These are phyloP conservation scores for Cyberlindnera japonica DNA, from an alignment of 805 yeast genomes.

Conservation along the genomic window DNA sequence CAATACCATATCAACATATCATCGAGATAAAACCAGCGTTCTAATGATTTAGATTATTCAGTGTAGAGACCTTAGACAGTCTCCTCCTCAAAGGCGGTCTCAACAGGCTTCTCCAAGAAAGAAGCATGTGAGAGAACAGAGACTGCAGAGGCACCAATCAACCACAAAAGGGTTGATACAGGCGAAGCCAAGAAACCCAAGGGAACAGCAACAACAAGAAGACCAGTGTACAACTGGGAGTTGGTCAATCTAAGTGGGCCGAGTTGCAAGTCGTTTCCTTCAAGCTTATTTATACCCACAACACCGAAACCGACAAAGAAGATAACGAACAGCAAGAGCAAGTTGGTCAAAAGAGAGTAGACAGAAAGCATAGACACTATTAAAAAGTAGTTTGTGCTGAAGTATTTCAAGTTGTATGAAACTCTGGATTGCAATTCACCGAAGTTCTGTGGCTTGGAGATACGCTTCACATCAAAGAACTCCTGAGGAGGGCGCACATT, in stretches of 20 bases:
- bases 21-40: too few species aligned
- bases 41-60: too few species aligned
- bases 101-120: slow-evolving; percentile 91
- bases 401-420: slow-evolving; percentile 80
- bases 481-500: slow-evolving; percentile 87
- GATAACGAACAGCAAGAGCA: slow-evolving; percentile 79
- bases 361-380: slow-evolving; percentile 69
- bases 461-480: slow-evolving; percentile 84
- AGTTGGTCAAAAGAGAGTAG: slow-evolving; percentile 85
- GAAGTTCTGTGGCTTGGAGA: slow-evolving; percentile 87
- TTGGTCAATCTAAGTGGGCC: slow-evolving; percentile 66
- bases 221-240: slow-evolving; percentile 79
- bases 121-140: slow-evolving; percentile 83
- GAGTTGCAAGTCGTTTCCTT: slow-evolving; percentile 78
- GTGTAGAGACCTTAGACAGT: slow-evolving; percentile 11
- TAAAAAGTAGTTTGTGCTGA: slow-evolving; percentile 78
- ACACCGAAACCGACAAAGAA: slow-evolving; percentile 70
- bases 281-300: slow-evolving; percentile 70
- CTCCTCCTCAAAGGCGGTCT: slow-evolving; percentile 88
- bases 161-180: slow-evolving; percentile 85
- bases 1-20: too few species aligned
- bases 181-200: slow-evolving; percentile 88
- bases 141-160: slow-evolving; percentile 79
- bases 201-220: slow-evolving; percentile 73
- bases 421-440: slow-evolving; percentile 88